Evolutionary conservation across 2,329 filamentous ascomycete genomes (phyloP), one percentile per base, ranked within the genome.

Genomic region (Grosmannia clavigera): DNA sequence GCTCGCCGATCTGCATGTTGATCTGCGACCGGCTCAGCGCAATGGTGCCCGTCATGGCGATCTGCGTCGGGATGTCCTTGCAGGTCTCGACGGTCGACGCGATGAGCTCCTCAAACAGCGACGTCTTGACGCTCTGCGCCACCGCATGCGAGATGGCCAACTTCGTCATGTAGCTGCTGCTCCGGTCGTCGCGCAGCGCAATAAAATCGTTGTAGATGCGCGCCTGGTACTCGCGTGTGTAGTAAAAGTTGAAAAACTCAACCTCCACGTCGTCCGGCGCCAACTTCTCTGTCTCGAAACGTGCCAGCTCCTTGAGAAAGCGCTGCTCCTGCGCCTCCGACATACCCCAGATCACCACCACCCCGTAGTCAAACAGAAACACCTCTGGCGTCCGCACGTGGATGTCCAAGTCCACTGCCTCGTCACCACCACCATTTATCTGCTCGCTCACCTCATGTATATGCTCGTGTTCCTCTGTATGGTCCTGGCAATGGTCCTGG

Each of bases 171-270:
- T 97, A 95, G 73, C 95, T 96, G 68, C 86, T 95, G 73, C 95
- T 96, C 68, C 86, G 86, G 74, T 95, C 96, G 68, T 97, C 92
- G 56, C 92, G 82, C 62, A 99, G 75, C 2, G 90, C 94, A 73
- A 99, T 99, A 68, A 99, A 99, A 74, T 99, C 94, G 73, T 99
- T 99, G 81, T 99, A 99, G 72, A 99, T 99, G 58, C 94, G 87
- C 27, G 94, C 90, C 74, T 99, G 95, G 71, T 99, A 99, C 70
- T 97, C 92, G 68, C 88, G 83, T 3, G 94, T 97, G 76, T 99
- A 97, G 77, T 99, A 99, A 73, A 97, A 99, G 72, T 99, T 99
- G 80, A 99, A 99, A 69, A 92, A 90, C 73, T 99, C 94, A 55
- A 91, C 90, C 75, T 99, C 92, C 35, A 96, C 86, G 66, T 96